These are phyloP conservation scores for Diaporthe vaccinii DNA, from an alignment of 2,329 filamentous ascomycete genomes.

Conservation along the genomic window DNA sequence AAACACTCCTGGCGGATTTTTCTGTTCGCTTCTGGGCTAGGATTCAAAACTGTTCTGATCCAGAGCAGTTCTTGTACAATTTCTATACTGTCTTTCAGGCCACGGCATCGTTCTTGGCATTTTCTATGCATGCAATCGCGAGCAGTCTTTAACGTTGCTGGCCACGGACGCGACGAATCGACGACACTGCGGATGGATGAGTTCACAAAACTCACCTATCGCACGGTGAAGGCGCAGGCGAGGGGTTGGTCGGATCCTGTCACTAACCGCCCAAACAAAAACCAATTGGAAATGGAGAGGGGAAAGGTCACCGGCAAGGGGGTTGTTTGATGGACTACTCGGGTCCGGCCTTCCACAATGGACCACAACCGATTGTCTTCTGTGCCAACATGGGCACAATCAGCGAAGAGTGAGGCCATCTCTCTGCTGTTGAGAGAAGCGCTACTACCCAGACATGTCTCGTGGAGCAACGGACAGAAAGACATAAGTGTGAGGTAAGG, in stretches of 20 bases:
- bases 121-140: constrained; percentile 25
- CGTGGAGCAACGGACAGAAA: constrained; percentile 5
- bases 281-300: not conserved
- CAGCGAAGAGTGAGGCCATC: not conserved
- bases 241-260: not conserved
- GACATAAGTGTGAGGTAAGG: constrained; percentile 1
- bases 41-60: constrained; percentile 21
- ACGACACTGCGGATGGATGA: constrained; percentile 21
- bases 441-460: constrained; percentile 1
- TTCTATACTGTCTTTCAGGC: constrained; percentile 35
- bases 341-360: not conserved
- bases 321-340: not conserved
- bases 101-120: constrained; percentile 27
- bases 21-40: constrained; percentile 31
- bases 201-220: not conserved
- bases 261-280: not conserved
- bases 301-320: not conserved
- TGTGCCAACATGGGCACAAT: constrained; percentile 16
- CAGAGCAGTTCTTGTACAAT: constrained; percentile 37
- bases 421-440: constrained; percentile 2
- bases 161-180: constrained; percentile 34
- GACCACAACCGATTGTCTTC: not conserved
- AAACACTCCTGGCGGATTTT: constrained; percentile 22
- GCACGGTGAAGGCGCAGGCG: not conserved
- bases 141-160: constrained; percentile 13